Percentiles rank a stretch among this genome's conserved stretches.
Conservation (phyloP, 768 basidiomycete genomes). For the Pholiota conissans region DNA sequence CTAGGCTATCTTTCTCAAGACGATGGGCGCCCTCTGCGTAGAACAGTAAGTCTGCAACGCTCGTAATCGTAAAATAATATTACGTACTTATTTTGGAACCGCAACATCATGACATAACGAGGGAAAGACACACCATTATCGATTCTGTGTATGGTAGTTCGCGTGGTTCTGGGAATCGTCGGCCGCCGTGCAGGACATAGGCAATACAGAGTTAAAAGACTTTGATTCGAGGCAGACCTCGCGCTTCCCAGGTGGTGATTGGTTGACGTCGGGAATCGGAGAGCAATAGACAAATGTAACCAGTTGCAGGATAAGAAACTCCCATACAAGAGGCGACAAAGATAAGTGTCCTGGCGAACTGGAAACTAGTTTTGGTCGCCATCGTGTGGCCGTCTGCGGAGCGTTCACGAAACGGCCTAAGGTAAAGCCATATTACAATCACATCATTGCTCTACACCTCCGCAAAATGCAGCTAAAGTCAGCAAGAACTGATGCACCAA, state of each 20-base stretch:
- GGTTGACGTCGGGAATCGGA: conserved; percentile 4
- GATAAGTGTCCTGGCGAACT: not conserved
- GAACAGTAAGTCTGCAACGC: not conserved
- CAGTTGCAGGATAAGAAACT: conserved; percentile 5
- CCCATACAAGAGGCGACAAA: conserved; percentile 3
- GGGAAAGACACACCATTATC: conserved; percentile 10
- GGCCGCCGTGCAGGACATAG: conserved; percentile 10
- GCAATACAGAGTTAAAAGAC: conserved; percentile 9
- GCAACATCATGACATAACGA: conserved; percentile 15
- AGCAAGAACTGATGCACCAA: not conserved
- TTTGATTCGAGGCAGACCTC: not conserved
- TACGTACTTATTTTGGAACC: conserved; percentile 5
- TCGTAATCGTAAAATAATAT: conserved; percentile 5
- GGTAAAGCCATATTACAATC: not conserved
- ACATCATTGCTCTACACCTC: not conserved
- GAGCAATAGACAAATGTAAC: conserved; percentile 1
- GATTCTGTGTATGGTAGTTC: conserved; percentile 12
- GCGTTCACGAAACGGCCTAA: not conserved
- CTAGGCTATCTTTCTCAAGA: not conserved
- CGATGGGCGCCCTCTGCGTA: not conserved
- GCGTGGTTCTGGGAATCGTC: conserved; percentile 22
- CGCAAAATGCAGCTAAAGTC: not conserved
- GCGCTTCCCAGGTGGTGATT: conserved; percentile 15
- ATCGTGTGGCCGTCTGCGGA: not conserved
- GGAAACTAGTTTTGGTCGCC: not conserved